phyloP scores from a whole-genome alignment of 306 rosid genomes.

The Prunus davidiana region DNA sequence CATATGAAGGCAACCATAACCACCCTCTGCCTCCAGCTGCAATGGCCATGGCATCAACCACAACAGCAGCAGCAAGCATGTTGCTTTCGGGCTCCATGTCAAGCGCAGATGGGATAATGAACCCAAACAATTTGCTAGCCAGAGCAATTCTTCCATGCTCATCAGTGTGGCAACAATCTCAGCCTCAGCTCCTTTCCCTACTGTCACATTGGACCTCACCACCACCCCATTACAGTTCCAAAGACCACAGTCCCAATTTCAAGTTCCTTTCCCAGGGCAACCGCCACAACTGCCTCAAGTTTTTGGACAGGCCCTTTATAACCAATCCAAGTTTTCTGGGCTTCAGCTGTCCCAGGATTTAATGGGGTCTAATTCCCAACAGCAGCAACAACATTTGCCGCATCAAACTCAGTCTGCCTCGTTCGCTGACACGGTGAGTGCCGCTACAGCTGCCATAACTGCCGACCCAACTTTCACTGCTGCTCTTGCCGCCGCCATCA shows the following conservation, averaged over 20 bases:
- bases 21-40: conserved; percentile 98
- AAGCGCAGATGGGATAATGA: conserved; percentile 82
- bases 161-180: conserved; percentile 78
- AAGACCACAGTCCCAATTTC: conserved; percentile 52
- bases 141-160: conserved; percentile 81
- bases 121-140: conserved; percentile 65
- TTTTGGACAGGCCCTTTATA: conserved; percentile 62
- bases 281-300: conserved; percentile 33
- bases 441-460: conserved; percentile 89
- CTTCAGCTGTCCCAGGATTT: conserved; percentile 75
- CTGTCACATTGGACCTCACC: conserved; percentile 86
- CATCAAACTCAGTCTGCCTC: conserved; percentile 38
- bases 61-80: conserved; percentile 88
- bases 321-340: conserved; percentile 86
- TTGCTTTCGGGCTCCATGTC: conserved; percentile 85
- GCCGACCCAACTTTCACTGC: conserved; percentile 88
- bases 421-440: conserved; percentile 62
- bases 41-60: conserved; percentile 95
- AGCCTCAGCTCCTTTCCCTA: conserved; percentile 92
- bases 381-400: conserved; percentile 18
- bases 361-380: conserved; percentile 35
- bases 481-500: conserved; percentile 88
- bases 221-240: conserved; percentile 56
- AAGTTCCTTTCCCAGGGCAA: conserved; percentile 52
- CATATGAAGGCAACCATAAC: conserved; percentile 93